Evolutionary conservation across 495 filamentous ascomycete species (phyloP).

Genomic region (Talaromyces liani): DNA sequence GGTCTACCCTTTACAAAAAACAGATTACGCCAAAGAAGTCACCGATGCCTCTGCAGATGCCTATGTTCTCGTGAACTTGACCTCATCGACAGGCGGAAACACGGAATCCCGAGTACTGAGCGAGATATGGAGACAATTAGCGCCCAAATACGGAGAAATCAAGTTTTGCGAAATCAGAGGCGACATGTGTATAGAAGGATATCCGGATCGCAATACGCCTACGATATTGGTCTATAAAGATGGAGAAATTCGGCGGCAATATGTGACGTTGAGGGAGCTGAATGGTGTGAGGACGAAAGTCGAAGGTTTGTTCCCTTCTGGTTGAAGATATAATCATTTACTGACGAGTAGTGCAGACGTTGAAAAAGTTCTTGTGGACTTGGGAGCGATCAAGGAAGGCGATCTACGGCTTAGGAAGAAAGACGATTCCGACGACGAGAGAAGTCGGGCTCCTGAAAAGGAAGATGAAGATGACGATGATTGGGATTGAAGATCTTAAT

Average conservation of each 20-base stretch:
- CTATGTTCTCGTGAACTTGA: conserved; percentile 81
- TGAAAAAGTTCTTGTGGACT: conserved; percentile 70
- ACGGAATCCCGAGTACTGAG: conserved; percentile 73
- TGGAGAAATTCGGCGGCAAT: conserved; percentile 81
- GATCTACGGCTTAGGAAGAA: conserved; percentile 70
- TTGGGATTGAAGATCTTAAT: conserved; percentile 53
- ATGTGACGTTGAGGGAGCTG: conserved; percentile 77
- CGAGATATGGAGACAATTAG: conserved; percentile 81
- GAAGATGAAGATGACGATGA: conserved; percentile 67
- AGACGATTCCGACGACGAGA: conserved; percentile 52
- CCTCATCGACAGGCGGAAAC: conserved; percentile 67
- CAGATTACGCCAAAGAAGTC: conserved; percentile 86
- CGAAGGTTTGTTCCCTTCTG: conserved; percentile 37
- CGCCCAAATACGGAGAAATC: conserved; percentile 77
- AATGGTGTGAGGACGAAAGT: conserved; percentile 61
- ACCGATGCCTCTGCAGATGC: conserved; percentile 73
- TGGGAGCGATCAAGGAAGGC: conserved; percentile 66
- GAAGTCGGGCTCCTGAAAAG: conserved; percentile 21
- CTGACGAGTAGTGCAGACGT: conserved; percentile 37
- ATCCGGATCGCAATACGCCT: conserved; percentile 89
- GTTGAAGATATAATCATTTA: not conserved
- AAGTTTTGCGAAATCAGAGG: conserved; percentile 97
- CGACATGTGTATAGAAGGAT: conserved; percentile 91
- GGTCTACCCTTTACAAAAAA: conserved; percentile 90
- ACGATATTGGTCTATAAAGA: conserved; percentile 90